phyloP scores from a whole-genome alignment of 306 rosid genomes.

The Cercis canadensis region DNA sequence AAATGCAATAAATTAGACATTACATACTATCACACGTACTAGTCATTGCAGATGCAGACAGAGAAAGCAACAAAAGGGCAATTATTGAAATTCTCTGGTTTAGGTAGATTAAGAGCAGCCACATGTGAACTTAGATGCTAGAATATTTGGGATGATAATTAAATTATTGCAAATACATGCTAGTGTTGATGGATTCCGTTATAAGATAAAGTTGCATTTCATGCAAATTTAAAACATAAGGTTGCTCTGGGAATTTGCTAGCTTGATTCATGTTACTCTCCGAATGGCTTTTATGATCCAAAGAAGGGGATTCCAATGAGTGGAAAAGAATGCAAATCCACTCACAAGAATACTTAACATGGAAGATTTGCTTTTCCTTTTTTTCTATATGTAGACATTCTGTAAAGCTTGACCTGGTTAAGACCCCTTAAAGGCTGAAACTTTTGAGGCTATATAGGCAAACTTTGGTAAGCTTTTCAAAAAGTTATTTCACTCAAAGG shows the following conservation, averaged over 20 bases:
- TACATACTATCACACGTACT: too few relatives aligned
- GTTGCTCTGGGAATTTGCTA: too few relatives aligned
- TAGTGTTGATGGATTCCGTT: conserved; percentile 50
- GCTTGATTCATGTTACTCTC: conserved; percentile 25
- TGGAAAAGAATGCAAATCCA: conserved; percentile 26
- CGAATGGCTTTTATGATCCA: conserved; percentile 25
- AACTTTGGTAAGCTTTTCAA: conserved; percentile 20
- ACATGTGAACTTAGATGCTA: conserved; percentile 38
- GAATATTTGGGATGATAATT: conserved; percentile 34
- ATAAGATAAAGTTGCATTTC: conserved; percentile 37
- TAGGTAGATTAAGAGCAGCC: too few relatives aligned
- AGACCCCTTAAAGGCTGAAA: not conserved
- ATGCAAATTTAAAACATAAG: conserved; percentile 31
- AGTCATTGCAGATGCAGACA: too few relatives aligned
- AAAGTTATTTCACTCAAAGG: conserved; percentile 31
- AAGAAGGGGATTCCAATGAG: conserved; percentile 44
- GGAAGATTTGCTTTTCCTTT: conserved; percentile 12
- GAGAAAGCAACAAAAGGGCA: too few relatives aligned
- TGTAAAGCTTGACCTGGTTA: not conserved
- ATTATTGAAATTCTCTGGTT: too few relatives aligned
- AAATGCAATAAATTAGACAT: too few relatives aligned
- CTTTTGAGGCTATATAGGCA: conserved; percentile 34
- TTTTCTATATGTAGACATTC: conserved; percentile 26
- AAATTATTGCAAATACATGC: conserved; percentile 32
- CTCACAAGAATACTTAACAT: conserved; percentile 9